Base-by-base conservation (phyloP, 1,284 basidiomycete genomes). In the Heterobasidion annosum region DNA sequence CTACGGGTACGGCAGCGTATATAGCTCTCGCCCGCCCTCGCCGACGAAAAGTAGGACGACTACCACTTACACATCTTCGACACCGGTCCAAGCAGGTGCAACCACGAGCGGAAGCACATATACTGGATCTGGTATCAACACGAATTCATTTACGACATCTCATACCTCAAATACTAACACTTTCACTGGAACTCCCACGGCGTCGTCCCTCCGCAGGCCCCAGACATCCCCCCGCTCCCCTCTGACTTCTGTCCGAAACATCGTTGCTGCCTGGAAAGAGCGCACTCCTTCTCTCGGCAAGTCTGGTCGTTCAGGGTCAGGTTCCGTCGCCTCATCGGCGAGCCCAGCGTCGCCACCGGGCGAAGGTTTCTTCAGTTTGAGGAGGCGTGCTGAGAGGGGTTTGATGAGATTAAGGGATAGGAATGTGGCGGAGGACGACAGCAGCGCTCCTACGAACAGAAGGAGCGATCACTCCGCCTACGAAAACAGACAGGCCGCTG, bases 221-320 rank as follows among this genome's bases (percentile, higher is more conserved):
- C 78, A 79, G 58, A 70, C 73, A 0, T 81, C 82, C 1, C 82
- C 85, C 5, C 77, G 82, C 6, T 86, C 83, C 4, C 85, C 87
- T 1, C 70, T 88, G 13, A 74, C 80, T 0, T 83, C 83, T 10
- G 86, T 93, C 35, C 77, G 85, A 32, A 91, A 88, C 58, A 84
- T 92, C 56, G 85, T 93, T 10, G 80, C 83, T 0, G 76, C 85
- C 3, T 93, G 89, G 89, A 89, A 85, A 65, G 83, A 83, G 59
- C 78, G 79, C 34, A 82, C 78, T 2, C 84, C 73, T 2, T 68
- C 67, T 46, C 63, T 68, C 43, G 70, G 60, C 45, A 65, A 66
- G 54, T 3, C 68, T 62, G 58, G 67, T 65, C 51, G 63, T 49
- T 18, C 64, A 54, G 52, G 72, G 56, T 32, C 73, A 65, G 57